Conservation (phyloP, 768 basidiomycete species). For the Imleria badia region DNA sequence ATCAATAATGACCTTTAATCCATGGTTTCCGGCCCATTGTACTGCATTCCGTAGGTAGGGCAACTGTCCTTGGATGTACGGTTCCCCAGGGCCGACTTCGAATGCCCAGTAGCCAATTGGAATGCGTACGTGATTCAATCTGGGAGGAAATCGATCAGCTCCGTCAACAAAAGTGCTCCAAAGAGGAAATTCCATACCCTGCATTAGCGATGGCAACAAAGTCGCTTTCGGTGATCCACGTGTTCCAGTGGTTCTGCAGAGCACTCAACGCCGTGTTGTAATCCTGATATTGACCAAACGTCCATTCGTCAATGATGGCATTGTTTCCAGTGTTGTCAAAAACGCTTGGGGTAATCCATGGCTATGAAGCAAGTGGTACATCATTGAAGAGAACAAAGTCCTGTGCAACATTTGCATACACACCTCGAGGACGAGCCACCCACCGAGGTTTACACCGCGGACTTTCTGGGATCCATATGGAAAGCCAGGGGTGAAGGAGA, state of each 20-base stretch:
- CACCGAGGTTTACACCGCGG: conserved; percentile 82
- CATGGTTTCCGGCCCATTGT: conserved; percentile 65
- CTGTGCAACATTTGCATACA: conserved; percentile 5
- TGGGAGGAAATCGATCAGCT: conserved; percentile 27
- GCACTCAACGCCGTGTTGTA: conserved; percentile 44
- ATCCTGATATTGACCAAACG: conserved; percentile 66
- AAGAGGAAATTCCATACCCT: conserved; percentile 44
- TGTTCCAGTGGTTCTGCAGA: conserved; percentile 72
- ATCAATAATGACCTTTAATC: conserved; percentile 82
- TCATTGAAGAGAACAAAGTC: conserved; percentile 30
- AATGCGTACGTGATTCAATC: conserved; percentile 78
- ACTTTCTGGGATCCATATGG: conserved; percentile 73
- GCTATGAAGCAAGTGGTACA: conserved; percentile 50
- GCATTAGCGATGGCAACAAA: conserved; percentile 73
- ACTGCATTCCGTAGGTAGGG: conserved; percentile 67
- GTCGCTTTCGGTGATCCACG: conserved; percentile 83
- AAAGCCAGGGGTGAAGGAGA: conserved; percentile 52
- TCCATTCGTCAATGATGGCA: conserved; percentile 74
- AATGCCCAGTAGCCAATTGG: conserved; percentile 93
- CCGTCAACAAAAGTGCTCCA: neutral
- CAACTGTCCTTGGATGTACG: conserved; percentile 75
- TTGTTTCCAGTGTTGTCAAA: conserved; percentile 56
- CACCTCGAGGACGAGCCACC: conserved; percentile 58
- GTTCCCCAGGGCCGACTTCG: conserved; percentile 75
- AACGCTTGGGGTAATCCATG: conserved; percentile 78